Conservation (phyloP, 805 yeast genomes). For the Diddensiella transvaalensis region DNA sequence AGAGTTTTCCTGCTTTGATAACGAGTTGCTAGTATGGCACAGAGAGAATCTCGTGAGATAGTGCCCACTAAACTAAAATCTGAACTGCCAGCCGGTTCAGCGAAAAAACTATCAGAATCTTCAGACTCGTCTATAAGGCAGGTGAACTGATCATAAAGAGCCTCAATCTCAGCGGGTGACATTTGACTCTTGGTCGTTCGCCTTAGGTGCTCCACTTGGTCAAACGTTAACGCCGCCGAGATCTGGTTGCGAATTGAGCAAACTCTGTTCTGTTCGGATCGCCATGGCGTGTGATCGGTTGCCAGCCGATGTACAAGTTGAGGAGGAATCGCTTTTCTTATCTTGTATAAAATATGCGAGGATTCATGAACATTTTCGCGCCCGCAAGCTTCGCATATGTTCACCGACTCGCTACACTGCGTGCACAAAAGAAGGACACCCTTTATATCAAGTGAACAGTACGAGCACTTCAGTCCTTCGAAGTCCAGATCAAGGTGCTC, state of each 20-base stretch:
- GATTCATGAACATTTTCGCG: conserved; percentile 22
- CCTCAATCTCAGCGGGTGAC: conserved; percentile 15
- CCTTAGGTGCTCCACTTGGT: conserved; percentile 11
- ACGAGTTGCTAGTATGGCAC: conserved; percentile 9
- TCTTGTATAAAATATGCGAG: conserved; percentile 25
- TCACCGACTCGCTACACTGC: conserved; percentile 45
- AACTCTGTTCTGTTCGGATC: conserved; percentile 12
- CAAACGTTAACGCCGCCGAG: conserved; percentile 6
- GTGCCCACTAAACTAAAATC: neutral
- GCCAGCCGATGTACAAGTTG: conserved; percentile 10
- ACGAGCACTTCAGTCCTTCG: too few species aligned
- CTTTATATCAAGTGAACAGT: conserved; percentile 31
- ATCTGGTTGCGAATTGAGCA: neutral
- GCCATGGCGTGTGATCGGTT: conserved; percentile 14
- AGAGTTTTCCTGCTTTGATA: too few species aligned
- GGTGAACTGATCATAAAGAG: conserved; percentile 21
- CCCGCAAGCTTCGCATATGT: conserved; percentile 46
- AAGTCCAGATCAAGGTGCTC: too few species aligned
- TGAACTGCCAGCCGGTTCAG: neutral
- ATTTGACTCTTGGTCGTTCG: neutral
- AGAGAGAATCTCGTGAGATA: conserved; percentile 1
- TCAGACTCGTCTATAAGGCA: conserved; percentile 14
- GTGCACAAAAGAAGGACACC: conserved; percentile 50
- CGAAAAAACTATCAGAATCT: too few species aligned
- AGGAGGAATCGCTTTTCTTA: conserved; percentile 14